phyloP scores from a whole-genome alignment of 202 grass and related monocot genomes.

The Schoenoplectus tabernaemontani region DNA sequence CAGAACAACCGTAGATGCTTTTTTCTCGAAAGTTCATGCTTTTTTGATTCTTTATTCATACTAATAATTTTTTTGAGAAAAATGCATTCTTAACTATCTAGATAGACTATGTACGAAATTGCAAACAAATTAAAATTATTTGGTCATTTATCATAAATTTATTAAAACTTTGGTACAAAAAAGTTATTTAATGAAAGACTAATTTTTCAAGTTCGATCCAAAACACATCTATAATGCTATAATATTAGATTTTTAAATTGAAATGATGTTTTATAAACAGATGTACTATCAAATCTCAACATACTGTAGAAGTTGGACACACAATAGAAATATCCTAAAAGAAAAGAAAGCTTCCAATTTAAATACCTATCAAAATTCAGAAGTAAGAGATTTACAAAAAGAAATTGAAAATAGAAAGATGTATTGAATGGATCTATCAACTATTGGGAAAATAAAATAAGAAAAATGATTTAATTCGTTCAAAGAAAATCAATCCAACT shows the following conservation, averaged over 20 bases:
- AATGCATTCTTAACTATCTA: background rate
- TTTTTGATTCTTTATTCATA: no score
- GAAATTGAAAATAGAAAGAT: background rate
- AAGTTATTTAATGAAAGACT: no score
- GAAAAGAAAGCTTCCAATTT: background rate
- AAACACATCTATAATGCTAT: no score
- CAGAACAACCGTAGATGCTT: background rate
- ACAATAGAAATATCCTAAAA: background rate
- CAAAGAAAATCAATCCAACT: background rate
- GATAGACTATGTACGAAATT: no score
- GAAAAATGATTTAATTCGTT: background rate
- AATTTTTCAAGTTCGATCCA: no score
- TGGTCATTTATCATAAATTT: no score
- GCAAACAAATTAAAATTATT: no score
- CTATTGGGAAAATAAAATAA: background rate
- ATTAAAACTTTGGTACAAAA: no score
- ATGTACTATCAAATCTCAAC: no score
- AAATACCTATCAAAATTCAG: background rate
- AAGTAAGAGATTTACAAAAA: background rate
- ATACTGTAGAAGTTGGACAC: background rate
- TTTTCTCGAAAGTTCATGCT: background rate
- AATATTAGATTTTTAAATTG: background rate
- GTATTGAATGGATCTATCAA: background rate
- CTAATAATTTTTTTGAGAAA: background rate
- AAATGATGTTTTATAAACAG: background rate